Base-by-base conservation (phyloP, 768 basidiomycete genomes). In the Pisolithus marmoratus region DNA sequence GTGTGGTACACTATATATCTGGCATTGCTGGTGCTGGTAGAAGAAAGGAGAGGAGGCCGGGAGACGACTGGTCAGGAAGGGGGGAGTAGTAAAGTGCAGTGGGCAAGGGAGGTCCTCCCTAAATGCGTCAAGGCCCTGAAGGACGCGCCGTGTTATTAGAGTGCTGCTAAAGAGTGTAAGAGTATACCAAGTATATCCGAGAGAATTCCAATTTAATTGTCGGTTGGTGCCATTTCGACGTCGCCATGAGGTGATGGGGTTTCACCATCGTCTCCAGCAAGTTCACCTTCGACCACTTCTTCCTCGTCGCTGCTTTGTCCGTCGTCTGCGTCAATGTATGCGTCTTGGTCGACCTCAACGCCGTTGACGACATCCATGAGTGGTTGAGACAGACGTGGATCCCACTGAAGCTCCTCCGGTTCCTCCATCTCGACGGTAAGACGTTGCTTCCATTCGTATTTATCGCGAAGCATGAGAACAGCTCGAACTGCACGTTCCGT, bases 391-490 rank as follows among this genome's bases (percentile, higher is more conserved):
- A 71, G 27, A 38, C 80, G 72, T 4, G 84, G 83, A 57, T 84
- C 84, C 83, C 84, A 86, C 19, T 80, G 82, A 36, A 87, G 68
- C 55, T 89, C 88, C 58, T 89, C 86, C 3, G 85, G 86, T 64
- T 90, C 87, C 56, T 87, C 87, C 14, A 82, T 80, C 60, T 85
- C 83, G 12, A 90, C 87, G 54, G 81, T 82, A 20, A 91, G 85
- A n/a, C 90, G 75, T 57, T 82, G 80, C 63, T 83, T 84, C 85
- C 88, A 90, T 44, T 91, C 87, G 63, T 84, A 91, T 65, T 81
- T 85, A 51, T 92, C 90, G 52, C 78, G 71, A 8, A 92, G 70
- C 79, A 92, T 84, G 37, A 74, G 75, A 9, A 93, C 89, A 0
- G 90, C 90, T 40, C 84, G 74, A n/a, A 85, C 77, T 0, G 89